Evolutionary conservation across 768 basidiomycete species (phyloP).

Genomic region (Calocera viscosa): DNA sequence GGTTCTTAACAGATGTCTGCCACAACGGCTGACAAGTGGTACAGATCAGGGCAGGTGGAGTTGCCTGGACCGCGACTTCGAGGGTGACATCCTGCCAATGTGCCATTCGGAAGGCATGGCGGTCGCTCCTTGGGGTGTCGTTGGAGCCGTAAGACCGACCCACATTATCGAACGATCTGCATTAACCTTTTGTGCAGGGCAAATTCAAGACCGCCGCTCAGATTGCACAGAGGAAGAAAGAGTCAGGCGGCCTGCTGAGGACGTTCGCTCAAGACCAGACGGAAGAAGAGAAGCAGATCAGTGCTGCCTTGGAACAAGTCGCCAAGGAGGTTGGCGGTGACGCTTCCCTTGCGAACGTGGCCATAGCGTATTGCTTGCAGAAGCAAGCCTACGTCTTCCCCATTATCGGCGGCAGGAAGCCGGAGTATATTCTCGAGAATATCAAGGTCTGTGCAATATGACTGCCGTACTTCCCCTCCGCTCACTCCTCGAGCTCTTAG

Average conservation of each 20-base stretch:
- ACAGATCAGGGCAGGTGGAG: constrained; percentile 10
- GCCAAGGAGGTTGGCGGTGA: background rate
- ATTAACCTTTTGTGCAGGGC: background rate
- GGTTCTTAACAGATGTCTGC: background rate
- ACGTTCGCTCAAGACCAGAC: constrained; percentile 3
- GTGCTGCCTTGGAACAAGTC: constrained; percentile 3
- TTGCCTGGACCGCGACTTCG: constrained; percentile 22
- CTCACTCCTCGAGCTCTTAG: constrained; percentile 16
- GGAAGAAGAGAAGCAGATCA: background rate
- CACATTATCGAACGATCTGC: background rate
- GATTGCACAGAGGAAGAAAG: background rate
- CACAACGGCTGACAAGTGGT: background rate
- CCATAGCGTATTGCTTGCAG: constrained; percentile 24
- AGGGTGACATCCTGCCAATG: constrained; percentile 25
- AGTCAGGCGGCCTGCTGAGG: background rate
- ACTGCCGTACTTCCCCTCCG: background rate
- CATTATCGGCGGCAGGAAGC: constrained; percentile 17
- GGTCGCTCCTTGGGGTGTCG: constrained; percentile 1
- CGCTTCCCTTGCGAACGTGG: constrained; percentile 14
- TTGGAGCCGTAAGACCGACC: background rate
- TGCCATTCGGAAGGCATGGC: background rate
- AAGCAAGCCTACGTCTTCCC: constrained; percentile 23
- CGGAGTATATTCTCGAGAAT: constrained; percentile 19
- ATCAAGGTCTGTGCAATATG: constrained; percentile 1
- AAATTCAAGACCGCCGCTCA: constrained; percentile 8